Percentiles rank a stretch among this genome's conserved stretches.
phyloP scores from a whole-genome alignment of 345 rosid genomes.

The Salix koriyanagi region DNA sequence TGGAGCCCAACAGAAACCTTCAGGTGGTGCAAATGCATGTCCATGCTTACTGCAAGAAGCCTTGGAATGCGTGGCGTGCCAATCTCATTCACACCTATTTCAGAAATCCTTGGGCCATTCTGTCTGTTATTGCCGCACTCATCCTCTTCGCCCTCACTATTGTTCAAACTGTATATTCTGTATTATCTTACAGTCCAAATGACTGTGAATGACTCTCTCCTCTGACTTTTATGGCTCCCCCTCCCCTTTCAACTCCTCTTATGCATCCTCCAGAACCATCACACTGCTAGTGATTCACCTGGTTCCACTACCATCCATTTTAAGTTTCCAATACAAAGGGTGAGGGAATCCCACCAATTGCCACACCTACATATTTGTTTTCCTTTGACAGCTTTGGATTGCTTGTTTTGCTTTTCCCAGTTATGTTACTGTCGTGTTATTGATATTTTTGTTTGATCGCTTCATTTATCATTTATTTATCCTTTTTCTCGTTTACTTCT shows the following conservation, averaged over 20 bases:
- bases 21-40: constrained; percentile 29
- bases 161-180: constrained; percentile 27
- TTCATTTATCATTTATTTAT: too few relatives aligned
- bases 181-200: constrained; percentile 13
- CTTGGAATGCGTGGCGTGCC: constrained; percentile 44
- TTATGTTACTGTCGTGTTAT: too few relatives aligned
- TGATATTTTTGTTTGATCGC: not conserved
- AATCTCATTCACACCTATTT: constrained; percentile 44
- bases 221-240: not conserved
- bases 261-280: not conserved
- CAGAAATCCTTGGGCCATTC: constrained; percentile 47
- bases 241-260: not conserved
- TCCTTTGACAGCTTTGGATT: not conserved
- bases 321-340: not conserved
- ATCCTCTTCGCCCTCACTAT: constrained; percentile 46
- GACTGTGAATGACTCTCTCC: not conserved
- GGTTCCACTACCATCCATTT: not conserved
- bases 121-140: constrained; percentile 35
- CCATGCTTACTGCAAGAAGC: constrained; percentile 28
- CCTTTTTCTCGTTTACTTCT: not conserved
- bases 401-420: not conserved
- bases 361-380: not conserved
- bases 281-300: constrained; percentile 2
- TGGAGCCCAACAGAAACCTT: constrained; percentile 32
- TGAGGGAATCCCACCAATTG: not conserved